A percentile compares a stretch with the other conserved stretches of the same genome.
phyloP scores from a whole-genome alignment of 257 asterid genomes.

The Handroanthus guayacan region DNA sequence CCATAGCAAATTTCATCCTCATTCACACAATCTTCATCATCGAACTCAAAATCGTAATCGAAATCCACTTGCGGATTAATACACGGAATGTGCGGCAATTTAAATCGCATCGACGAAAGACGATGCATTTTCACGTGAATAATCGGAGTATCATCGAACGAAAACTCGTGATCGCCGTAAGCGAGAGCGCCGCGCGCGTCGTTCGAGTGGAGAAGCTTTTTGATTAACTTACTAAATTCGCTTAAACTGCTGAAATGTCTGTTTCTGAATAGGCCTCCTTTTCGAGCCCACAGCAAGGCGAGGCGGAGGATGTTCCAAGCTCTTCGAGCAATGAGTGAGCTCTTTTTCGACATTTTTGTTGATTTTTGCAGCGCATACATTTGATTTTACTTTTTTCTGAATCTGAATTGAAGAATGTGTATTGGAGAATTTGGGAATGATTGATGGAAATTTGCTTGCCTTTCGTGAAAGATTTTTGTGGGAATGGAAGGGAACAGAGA shows the following conservation, averaged over 20 bases:
- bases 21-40: background rate
- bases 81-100: conserved; percentile 75
- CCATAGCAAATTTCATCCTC: background rate
- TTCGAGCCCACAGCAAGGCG: conserved; percentile 65
- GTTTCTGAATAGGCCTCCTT: conserved; percentile 54
- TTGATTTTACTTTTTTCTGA: background rate
- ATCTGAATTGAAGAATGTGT: background rate
- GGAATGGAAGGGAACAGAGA: background rate
- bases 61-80: conserved; percentile 59
- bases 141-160: conserved; percentile 69
- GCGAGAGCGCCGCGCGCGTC: conserved; percentile 41
- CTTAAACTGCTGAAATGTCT: conserved; percentile 43
- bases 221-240: conserved; percentile 42
- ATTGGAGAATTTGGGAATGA: background rate
- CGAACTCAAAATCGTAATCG: conserved; percentile 49
- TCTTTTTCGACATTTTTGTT: conserved; percentile 41
- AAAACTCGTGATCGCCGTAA: conserved; percentile 78
- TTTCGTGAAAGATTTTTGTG: background rate
- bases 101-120: conserved; percentile 60
- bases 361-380: conserved; percentile 23
- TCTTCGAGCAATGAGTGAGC: conserved; percentile 43
- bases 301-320: conserved; percentile 64
- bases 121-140: conserved; percentile 73
- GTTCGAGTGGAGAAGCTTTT: conserved; percentile 41
- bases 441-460: background rate